Base-by-base conservation (phyloP, 306 rosid species). In the Cotoneaster glaucophyllus region DNA sequence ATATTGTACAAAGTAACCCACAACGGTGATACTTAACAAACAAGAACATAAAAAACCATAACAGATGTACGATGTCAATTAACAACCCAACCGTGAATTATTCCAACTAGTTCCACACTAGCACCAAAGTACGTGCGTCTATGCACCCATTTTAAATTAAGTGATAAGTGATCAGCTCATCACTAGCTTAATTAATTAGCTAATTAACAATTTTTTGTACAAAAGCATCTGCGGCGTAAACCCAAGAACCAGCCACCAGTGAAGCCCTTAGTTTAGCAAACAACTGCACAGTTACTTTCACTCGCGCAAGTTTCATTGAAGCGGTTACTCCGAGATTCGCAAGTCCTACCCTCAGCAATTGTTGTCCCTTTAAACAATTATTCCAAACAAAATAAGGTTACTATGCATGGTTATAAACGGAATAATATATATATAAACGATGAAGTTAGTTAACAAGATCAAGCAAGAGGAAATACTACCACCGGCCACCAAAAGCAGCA, bases 141-240 rank as follows among this genome's bases (percentile, higher is more conserved):
- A 9, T 22, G 26, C 63, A 24, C 15, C 63, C 25, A 57, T 29
- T 57, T 14, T 22, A 22, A 22, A 14, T 48, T 22, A 57, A 57
- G 63, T 22, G 63, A 57, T 26, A 6, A 61, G 19, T 61, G 52
- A 45, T 14, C 52, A 32, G 37, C 53, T 48, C 53, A 48, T 48
- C 53, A 15, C 53, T n/a, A 54, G 11, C 11, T 19, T n/a, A 56
- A 56, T 56, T 21, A 56, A 56, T 19, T 56, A 22, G 62, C 5
- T 56, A 56, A 19, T 22, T n/a, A 62, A 57, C 88, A 82, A 4
- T 37, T 80, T 70, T 31, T 86, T 24, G 80, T 82, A 81, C 96
- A 90, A 78, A 81, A 79, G 82, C 96, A 90, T 28, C 89, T 81
- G 24, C 87, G 89, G 53, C 89, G 88, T 31, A 86, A 76, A 29